phyloP scores from a whole-genome alignment of 2,329 filamentous ascomycete genomes.

The Fusarium abutilonis region DNA sequence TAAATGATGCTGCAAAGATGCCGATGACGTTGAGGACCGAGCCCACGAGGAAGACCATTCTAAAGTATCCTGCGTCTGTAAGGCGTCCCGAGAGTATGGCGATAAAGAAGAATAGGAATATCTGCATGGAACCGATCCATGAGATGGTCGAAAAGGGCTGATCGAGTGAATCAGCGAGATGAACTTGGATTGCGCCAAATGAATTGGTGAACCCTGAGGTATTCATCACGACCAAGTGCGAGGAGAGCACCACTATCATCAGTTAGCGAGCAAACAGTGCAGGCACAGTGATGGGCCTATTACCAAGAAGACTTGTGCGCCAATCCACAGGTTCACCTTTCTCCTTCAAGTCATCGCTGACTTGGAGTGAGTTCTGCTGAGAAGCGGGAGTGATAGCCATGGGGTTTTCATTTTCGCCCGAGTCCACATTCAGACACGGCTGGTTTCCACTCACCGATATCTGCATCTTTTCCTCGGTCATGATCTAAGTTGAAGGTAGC shows the following conservation, averaged over 20 bases:
- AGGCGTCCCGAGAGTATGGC: slow-evolving; percentile 61
- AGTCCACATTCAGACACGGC: too few species aligned
- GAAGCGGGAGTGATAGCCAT: too few species aligned
- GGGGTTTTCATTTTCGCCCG: too few species aligned
- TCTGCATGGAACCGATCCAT: slow-evolving; percentile 63
- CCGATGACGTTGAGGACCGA: slow-evolving; percentile 5
- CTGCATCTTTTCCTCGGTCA: too few species aligned
- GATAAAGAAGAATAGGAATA: slow-evolving; percentile 63
- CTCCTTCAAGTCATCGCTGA: too few species aligned
- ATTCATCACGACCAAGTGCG: slow-evolving; percentile 45
- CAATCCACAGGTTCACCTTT: too few species aligned
- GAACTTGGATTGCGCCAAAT: slow-evolving; percentile 62
- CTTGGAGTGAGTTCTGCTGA: too few species aligned
- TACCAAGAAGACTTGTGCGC: too few species aligned
- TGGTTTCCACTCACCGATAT: too few species aligned
- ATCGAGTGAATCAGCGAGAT: slow-evolving; percentile 54
- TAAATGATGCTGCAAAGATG: slow-evolving; percentile 8
- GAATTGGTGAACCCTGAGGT: slow-evolving; percentile 61
- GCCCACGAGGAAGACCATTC: slow-evolving; percentile 18
- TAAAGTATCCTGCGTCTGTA: slow-evolving; percentile 63
- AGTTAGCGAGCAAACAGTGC: too few species aligned
- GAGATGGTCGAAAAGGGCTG: slow-evolving; percentile 58
- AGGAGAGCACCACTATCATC: slow-evolving; percentile 18
- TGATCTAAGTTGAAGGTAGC: too few species aligned
- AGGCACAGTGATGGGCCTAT: too few species aligned